Evolutionary conservation across 2,329 filamentous ascomycete genomes (phyloP).

Genomic region (Colletotrichum phormii): DNA sequence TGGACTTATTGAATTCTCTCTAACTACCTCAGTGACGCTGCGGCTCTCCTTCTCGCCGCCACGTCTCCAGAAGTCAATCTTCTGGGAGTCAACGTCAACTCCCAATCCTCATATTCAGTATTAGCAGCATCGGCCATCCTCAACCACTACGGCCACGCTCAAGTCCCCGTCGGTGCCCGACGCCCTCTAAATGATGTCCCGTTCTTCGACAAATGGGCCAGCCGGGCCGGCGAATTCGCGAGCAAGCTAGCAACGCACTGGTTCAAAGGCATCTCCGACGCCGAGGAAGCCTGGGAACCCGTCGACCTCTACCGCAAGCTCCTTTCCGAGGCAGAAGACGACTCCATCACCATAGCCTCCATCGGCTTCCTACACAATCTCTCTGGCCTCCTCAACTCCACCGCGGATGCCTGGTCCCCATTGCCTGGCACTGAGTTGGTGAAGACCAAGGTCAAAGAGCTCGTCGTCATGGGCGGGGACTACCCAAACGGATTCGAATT

Average conservation of each 20-base stretch:
- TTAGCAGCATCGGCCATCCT: slow-evolving; percentile 53
- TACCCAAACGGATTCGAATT: slow-evolving; percentile 60
- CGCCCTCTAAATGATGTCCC: slow-evolving; percentile 54
- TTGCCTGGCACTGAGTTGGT: slow-evolving; percentile 55
- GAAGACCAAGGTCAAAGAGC: slow-evolving; percentile 56
- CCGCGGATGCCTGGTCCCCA: slow-evolving; percentile 51
- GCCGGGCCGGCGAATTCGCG: slow-evolving; percentile 55
- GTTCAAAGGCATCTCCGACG: slow-evolving; percentile 48
- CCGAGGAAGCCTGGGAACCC: slow-evolving; percentile 53
- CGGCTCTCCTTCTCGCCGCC: slow-evolving; percentile 54
- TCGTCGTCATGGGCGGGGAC: slow-evolving; percentile 64
- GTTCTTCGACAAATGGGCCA: slow-evolving; percentile 57
- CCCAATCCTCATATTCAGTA: slow-evolving; percentile 54
- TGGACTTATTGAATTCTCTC: not conserved
- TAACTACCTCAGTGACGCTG: slow-evolving; percentile 49
- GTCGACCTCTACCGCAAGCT: slow-evolving; percentile 58
- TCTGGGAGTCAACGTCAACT: slow-evolving; percentile 55
- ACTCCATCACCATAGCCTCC: slow-evolving; percentile 57
- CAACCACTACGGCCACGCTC: slow-evolving; percentile 51
- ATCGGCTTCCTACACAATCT: slow-evolving; percentile 61
- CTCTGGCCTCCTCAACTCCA: slow-evolving; percentile 58
- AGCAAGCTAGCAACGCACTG: slow-evolving; percentile 59
- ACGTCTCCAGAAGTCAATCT: slow-evolving; percentile 51
- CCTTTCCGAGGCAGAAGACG: slow-evolving; percentile 51
- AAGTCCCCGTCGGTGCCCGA: slow-evolving; percentile 51